Base-by-base conservation (phyloP, 768 basidiomycete genomes). In the Albatrellus ellisii region DNA sequence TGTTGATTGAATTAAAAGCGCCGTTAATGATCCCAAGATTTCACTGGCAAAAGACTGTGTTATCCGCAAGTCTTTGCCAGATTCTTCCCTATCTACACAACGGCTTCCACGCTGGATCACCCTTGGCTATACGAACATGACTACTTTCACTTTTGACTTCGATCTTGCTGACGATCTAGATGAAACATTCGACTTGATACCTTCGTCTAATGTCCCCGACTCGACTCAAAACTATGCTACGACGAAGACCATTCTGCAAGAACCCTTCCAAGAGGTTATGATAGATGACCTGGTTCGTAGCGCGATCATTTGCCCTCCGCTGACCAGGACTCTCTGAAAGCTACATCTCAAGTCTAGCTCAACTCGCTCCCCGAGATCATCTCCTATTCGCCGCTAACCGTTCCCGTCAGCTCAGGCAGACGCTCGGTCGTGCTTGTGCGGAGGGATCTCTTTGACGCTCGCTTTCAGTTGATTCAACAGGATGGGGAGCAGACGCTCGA, bases 371-470 rank as follows among this genome's bases (percentile, higher is more conserved):
- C 91, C 1, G 63, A 70, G 2, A 59, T 70, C 9, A 76, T 97
- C 48, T 89, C 88, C 0, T 91, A 81, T 56, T 89, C 92, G 0
- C 78, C 84, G 2, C 50, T 91, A 11, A 53, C 59, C 3, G 59
- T 83, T 4, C 71, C 75, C 2, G 59, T 73, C 4, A 49, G 59
- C 0, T 60, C 59, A 17, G 59, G 54, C 1, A 28, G 38, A 1
- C 4, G 41, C 0, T 7, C 15, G 8, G 57, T 64, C 1, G 51
- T 55, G 0, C 63, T 98, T 21, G 62, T 76, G 3, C 77, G 90
- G 11, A 70, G 94, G 44, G 94, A 98, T 60, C 66, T 98, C 4
- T 97, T 89, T 54, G 94, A 99, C 59, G 92, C 86, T 0, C 76
- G 91, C n/a, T 95, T 94, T 58, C 92, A 98, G 57, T 63, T 95